Evolutionary conservation across 2,329 filamentous ascomycete genomes (phyloP).

Genomic region (Apiospora saccharicola): DNA sequence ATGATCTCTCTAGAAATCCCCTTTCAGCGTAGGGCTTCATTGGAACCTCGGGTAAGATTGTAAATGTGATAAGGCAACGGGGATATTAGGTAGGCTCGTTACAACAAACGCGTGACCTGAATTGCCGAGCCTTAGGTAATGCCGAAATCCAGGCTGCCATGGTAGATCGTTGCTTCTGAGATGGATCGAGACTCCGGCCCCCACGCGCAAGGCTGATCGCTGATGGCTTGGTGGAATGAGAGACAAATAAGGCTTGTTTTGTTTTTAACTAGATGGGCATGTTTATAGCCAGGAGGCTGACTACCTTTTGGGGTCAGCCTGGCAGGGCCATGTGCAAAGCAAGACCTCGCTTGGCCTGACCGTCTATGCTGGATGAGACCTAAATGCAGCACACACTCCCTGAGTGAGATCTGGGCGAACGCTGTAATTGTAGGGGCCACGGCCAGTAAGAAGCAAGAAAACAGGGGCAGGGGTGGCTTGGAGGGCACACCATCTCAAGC

Average conservation of each 20-base stretch:
- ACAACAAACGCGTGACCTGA: background rate
- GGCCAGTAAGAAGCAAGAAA: background rate
- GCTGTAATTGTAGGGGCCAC: background rate
- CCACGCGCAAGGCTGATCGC: conserved; percentile 9
- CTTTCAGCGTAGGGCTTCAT: background rate
- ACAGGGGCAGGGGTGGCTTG: background rate
- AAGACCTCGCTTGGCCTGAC: conserved; percentile 13
- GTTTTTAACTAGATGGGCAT: background rate
- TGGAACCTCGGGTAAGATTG: background rate
- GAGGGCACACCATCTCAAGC: background rate
- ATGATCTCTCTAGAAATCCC: background rate
- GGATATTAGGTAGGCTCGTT: background rate
- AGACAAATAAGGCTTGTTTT: background rate
- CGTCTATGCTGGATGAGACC: background rate
- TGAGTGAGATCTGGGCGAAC: background rate
- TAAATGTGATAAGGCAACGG: background rate
- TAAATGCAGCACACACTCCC: background rate
- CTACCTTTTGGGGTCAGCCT: background rate
- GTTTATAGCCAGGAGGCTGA: conserved; percentile 3
- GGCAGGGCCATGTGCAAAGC: conserved; percentile 10
- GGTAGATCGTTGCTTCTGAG: background rate
- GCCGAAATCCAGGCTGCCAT: background rate
- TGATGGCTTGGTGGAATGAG: background rate
- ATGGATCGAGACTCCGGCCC: background rate
- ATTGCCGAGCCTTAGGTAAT: background rate